A percentile compares a stretch with the other conserved stretches of the same genome.
These are phyloP conservation scores for Acanthamoeba culbertsoni DNA, from an alignment of 208 protist species.

Conservation along the genomic window DNA sequence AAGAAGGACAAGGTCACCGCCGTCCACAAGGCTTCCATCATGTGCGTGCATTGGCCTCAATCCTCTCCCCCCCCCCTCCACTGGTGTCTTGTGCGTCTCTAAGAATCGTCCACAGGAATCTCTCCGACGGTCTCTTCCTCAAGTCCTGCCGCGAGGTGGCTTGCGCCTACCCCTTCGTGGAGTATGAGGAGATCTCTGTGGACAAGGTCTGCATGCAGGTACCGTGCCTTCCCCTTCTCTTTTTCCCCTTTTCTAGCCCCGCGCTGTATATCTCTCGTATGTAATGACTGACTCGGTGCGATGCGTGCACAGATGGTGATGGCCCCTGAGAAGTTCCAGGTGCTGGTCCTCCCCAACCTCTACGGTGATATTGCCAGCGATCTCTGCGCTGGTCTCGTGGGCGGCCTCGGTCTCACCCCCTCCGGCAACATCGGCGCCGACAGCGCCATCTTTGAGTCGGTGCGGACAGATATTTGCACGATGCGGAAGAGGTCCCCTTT, in stretches of 20 bases:
- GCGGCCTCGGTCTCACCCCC: constrained; percentile 72
- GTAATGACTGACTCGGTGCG: background rate
- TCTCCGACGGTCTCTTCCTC: constrained; percentile 80
- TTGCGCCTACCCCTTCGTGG: constrained; percentile 77
- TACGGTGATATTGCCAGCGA: constrained; percentile 74
- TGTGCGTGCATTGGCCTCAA: background rate
- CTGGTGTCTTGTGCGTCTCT: background rate
- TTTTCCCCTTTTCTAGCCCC: background rate
- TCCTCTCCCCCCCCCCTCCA: background rate
- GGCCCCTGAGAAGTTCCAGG: background rate
- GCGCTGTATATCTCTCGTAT: background rate
- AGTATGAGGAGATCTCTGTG: constrained; percentile 76
- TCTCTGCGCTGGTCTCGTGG: constrained; percentile 65
- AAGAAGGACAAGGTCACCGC: constrained; percentile 64
- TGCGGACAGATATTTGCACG: background rate
- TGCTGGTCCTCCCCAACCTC: constrained; percentile 64
- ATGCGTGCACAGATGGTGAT: background rate
- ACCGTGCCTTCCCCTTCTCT: background rate
- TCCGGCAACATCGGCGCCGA: constrained; percentile 7
- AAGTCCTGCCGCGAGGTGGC: constrained; percentile 76
- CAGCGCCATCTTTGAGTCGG: background rate
- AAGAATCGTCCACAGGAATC: constrained; percentile 32
- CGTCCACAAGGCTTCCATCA: constrained; percentile 75
- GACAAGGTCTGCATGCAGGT: constrained; percentile 80
- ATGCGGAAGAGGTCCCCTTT: background rate